A percentile compares a stretch with the other conserved stretches of the same genome.
These are phyloP conservation scores for Trichoderma orchidacearum DNA, from an alignment of 495 filamentous ascomycete species.

Conservation along the genomic window DNA sequence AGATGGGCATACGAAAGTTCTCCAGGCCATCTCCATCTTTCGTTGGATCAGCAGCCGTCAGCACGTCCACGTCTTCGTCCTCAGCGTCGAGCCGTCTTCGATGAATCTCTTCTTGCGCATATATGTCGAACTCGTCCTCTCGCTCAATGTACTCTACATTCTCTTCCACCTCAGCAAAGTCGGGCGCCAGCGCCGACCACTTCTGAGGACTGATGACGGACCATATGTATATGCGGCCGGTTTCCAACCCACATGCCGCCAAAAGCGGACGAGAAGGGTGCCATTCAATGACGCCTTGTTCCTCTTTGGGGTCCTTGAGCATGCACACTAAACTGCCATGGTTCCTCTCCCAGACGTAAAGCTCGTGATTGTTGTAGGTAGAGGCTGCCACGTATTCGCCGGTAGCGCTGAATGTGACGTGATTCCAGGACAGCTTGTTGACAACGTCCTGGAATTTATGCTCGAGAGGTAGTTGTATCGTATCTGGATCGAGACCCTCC, in stretches of 20 bases:
- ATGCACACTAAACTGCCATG: slow-evolving; percentile 93
- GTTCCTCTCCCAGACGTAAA: slow-evolving; percentile 95
- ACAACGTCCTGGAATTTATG: slow-evolving; percentile 98
- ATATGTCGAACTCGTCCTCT: slow-evolving; percentile 97
- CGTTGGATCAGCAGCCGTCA: slow-evolving; percentile 58
- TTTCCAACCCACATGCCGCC: slow-evolving; percentile 80
- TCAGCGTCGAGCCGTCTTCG: slow-evolving; percentile 80
- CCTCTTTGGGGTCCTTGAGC: slow-evolving; percentile 87
- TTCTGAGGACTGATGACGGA: slow-evolving; percentile 81
- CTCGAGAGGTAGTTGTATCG: slow-evolving; percentile 78
- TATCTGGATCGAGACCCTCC: slow-evolving; percentile 46
- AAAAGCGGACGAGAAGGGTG: slow-evolving; percentile 82
- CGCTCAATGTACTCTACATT: slow-evolving; percentile 91
- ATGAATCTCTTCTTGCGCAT: slow-evolving; percentile 87
- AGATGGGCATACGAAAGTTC: slow-evolving; percentile 73
- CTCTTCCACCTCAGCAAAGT: slow-evolving; percentile 96
- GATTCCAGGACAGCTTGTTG: slow-evolving; percentile 87
- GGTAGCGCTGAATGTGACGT: slow-evolving; percentile 82
- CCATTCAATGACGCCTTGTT: slow-evolving; percentile 92
- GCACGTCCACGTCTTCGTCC: slow-evolving; percentile 73
- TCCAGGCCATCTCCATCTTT: slow-evolving; percentile 41
- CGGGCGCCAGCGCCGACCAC: slow-evolving; percentile 92
- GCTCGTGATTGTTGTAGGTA: slow-evolving; percentile 92
- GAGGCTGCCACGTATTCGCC: slow-evolving; percentile 89
- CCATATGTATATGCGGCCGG: slow-evolving; percentile 85